phyloP scores from a whole-genome alignment of 345 rosid genomes.

The Microthlaspi erraticum region DNA sequence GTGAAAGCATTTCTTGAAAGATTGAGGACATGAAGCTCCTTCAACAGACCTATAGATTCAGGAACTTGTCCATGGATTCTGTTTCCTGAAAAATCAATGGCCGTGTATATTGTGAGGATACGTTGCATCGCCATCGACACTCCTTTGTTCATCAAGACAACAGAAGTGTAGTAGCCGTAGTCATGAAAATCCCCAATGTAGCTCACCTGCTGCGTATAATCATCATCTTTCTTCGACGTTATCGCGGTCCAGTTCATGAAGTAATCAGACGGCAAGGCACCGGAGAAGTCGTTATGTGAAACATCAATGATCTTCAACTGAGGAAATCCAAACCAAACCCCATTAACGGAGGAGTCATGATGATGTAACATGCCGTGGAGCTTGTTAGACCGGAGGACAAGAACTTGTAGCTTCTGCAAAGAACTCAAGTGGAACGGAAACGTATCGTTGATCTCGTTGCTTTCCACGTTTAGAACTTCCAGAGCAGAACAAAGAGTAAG shows the following conservation, averaged over 20 bases:
- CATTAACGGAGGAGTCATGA: neutral
- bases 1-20: conserved; percentile 16
- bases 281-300: conserved; percentile 1
- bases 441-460: neutral
- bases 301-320: conserved; percentile 5
- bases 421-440: conserved; percentile 8
- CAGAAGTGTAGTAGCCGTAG: neutral
- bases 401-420: conserved; percentile 11
- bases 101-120: conserved; percentile 1
- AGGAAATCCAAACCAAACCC: neutral
- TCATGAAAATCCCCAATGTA: conserved; percentile 3
- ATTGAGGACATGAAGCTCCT: conserved; percentile 1
- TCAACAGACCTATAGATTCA: neutral
- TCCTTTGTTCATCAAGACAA: conserved; percentile 7
- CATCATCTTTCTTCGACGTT: neutral
- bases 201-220: neutral
- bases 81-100: conserved; percentile 12
- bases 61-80: neutral
- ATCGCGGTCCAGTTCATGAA: conserved; percentile 1
- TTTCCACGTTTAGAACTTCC: conserved; percentile 1
- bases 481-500: neutral
- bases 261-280: neutral
- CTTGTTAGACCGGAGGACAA: conserved; percentile 4
- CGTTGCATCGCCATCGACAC: neutral
- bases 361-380: conserved; percentile 21